These are phyloP conservation scores for Macrophomina phaseolina DNA, from an alignment of 2,329 filamentous ascomycete species.

Conservation along the genomic window DNA sequence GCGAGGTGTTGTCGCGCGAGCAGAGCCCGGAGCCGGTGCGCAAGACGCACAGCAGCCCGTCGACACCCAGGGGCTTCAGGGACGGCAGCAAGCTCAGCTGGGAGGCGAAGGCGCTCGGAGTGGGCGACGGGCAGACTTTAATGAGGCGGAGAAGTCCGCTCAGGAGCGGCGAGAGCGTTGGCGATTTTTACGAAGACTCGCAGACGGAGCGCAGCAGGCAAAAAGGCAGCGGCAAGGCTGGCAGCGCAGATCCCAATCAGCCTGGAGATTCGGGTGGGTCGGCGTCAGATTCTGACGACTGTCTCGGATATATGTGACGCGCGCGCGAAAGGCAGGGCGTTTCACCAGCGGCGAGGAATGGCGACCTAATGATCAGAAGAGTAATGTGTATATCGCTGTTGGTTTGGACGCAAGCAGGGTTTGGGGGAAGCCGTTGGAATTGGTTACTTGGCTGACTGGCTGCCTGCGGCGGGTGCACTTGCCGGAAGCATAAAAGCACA, in stretches of 20 bases:
- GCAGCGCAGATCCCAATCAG: constrained; percentile 28
- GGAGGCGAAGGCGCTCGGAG: constrained; percentile 32
- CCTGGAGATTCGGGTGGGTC: constrained; percentile 28
- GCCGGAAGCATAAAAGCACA: neutral
- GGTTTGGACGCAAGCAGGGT: neutral
- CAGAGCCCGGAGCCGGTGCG: constrained; percentile 29
- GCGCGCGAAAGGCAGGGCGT: constrained; percentile 4
- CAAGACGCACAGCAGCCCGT: constrained; percentile 51
- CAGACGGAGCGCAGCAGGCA: constrained; percentile 1
- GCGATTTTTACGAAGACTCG: constrained; percentile 27
- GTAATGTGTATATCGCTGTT: constrained; percentile 7
- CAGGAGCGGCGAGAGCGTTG: constrained; percentile 39
- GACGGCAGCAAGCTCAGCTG: constrained; percentile 44
- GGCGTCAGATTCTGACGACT: constrained; percentile 27
- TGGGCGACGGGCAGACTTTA: constrained; percentile 28
- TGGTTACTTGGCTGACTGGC: neutral
- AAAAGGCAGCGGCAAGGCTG: constrained; percentile 21
- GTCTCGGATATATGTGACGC: constrained; percentile 23
- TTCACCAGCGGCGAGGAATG: neutral
- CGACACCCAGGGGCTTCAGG: constrained; percentile 50
- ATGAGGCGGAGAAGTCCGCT: constrained; percentile 40
- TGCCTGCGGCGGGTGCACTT: neutral
- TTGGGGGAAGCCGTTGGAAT: neutral
- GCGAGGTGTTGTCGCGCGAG: constrained; percentile 26
- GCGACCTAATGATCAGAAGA: constrained; percentile 5